Evolutionary conservation across 148 eudicot species (phyloP).

Genomic region (Vaccinium darrowii): DNA sequence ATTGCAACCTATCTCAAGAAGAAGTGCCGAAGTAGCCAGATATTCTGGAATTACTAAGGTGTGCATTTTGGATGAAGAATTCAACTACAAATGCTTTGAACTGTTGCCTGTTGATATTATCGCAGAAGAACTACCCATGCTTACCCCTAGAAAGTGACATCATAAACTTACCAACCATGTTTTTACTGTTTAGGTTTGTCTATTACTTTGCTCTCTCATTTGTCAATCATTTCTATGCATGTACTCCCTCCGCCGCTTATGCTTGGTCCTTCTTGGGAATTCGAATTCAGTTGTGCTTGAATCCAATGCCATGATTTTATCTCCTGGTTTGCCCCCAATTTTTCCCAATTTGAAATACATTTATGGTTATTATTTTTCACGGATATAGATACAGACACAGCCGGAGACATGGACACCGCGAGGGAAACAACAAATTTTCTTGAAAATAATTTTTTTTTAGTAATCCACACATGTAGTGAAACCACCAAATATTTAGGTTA

Average conservation of each 20-base stretch:
- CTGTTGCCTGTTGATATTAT: not conserved
- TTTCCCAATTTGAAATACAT: not conserved
- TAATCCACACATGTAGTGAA: too few relatives aligned
- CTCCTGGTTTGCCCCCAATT: not conserved
- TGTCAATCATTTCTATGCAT: not conserved
- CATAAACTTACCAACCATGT: not conserved
- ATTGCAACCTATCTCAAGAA: constrained; percentile 68
- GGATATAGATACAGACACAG: too few relatives aligned
- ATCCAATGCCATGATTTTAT: not conserved
- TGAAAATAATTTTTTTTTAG: too few relatives aligned
- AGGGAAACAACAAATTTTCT: too few relatives aligned
- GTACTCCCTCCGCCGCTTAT: not conserved
- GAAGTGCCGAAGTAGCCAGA: constrained; percentile 61
- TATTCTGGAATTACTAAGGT: constrained; percentile 87
- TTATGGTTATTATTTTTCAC: not conserved
- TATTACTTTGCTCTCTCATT: not conserved
- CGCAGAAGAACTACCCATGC: not conserved
- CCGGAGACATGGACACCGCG: too few relatives aligned
- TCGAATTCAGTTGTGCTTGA: not conserved
- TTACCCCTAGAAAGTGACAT: not conserved
- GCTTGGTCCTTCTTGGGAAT: not conserved
- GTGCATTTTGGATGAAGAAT: constrained; percentile 13
- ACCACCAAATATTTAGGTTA: too few relatives aligned
- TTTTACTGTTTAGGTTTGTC: not conserved
- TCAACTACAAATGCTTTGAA: not conserved